These are phyloP conservation scores for Leccinum subgranulosum DNA, from an alignment of 768 basidiomycete species.

Conservation along the genomic window DNA sequence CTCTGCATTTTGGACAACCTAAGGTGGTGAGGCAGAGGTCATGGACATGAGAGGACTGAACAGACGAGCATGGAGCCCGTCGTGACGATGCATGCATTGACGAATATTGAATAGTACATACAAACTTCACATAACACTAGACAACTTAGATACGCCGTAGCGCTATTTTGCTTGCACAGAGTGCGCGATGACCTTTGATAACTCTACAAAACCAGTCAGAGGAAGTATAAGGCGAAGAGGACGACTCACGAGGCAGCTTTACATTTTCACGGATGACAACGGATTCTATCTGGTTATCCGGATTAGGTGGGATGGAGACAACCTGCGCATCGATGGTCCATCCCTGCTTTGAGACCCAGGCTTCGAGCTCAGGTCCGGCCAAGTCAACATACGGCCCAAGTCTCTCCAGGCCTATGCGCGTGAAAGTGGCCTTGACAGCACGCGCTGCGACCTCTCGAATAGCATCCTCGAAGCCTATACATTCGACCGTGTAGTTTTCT, in stretches of 20 bases:
- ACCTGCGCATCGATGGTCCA: conserved; percentile 64
- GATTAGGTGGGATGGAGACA: conserved; percentile 73
- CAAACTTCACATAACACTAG: not conserved
- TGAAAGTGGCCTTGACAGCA: conserved; percentile 77
- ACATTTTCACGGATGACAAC: conserved; percentile 82
- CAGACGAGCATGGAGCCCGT: not conserved
- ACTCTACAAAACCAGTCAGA: conserved; percentile 44
- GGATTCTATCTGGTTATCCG: conserved; percentile 85
- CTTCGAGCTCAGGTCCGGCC: conserved; percentile 56
- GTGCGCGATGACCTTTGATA: conserved; percentile 74
- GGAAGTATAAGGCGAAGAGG: not conserved
- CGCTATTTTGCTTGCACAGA: conserved; percentile 51
- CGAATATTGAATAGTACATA: not conserved
- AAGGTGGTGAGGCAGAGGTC: not conserved
- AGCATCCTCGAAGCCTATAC: conserved; percentile 79
- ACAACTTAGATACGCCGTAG: conserved; percentile 1
- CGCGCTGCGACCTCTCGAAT: conserved; percentile 74
- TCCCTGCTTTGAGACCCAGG: conserved; percentile 60
- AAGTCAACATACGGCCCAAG: conserved; percentile 72
- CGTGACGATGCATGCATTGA: not conserved
- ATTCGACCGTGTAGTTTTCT: conserved; percentile 85
- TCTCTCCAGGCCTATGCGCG: conserved; percentile 62
- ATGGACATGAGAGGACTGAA: not conserved
- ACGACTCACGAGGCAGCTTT: conserved; percentile 69
- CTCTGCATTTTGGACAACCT: conserved; percentile 52